Evolutionary conservation across 495 filamentous ascomycete species (phyloP), one percentile per base, ranked within the genome.

Genomic region (Trichoderma erinaceum): DNA sequence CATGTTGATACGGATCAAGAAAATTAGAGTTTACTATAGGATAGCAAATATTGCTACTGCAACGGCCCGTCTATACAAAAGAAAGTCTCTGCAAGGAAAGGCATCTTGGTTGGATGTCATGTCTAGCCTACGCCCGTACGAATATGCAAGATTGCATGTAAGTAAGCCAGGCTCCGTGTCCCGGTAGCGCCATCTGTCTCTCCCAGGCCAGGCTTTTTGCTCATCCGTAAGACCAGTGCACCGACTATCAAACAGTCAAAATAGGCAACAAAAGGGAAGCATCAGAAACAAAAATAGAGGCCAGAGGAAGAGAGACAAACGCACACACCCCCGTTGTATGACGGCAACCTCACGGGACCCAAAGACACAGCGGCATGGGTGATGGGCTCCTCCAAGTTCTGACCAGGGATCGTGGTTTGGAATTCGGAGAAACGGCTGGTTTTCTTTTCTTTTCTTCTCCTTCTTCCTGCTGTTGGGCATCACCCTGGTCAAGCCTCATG

Each of bases 351-450:
- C 56, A 61, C 56, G 56, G 56, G 56, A 61, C 27, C 56, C 4
- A 12, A 25, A 61, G 56, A 61, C 56, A 61, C 56, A 25, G 56
- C 56, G 27, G 56, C 56, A 61, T 29, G 56, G 56, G 56, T 61
- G 23, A 32, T 2, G 10, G 56, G 56, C 27, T 25, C 8, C 16
- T 52, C 48, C 56, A 29, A 27, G 23, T 61, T 32, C 18, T 52
- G 48, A 52, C 48, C 48, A n/a, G 48, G 48, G 35, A 38, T 38
- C 35, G 48, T 52, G 16, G 18, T 21, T 16, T 52, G 48, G 4
- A n/a, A 52, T 52, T 52, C 18, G 18, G 15, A n/a, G 8, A 3
- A n/a, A 52, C 8, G 48, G n/a, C 11, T 25, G 21, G 0, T 61
- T 11, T 12, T 21, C 23, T 61, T 61, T 61, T 21, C 23, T 61